Percentiles rank a stretch among this genome's conserved stretches.
Evolutionary conservation across 1,139 yeast species (phyloP).

Genomic region (Yamadazyma oceani): DNA sequence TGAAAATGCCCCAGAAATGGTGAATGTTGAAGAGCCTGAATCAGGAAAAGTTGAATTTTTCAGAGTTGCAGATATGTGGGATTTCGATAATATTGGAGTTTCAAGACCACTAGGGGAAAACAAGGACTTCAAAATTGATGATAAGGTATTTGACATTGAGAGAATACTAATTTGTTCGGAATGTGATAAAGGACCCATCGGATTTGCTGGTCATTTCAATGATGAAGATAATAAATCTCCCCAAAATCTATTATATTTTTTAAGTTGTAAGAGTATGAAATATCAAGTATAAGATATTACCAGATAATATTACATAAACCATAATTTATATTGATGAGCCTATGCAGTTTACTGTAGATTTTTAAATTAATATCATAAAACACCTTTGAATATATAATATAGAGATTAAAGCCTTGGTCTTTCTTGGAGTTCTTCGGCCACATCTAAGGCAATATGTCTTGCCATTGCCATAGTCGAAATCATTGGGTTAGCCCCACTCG

Average conservation of each 20-base stretch:
- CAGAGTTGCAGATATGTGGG: slow-evolving; percentile 62
- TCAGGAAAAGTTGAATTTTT: slow-evolving; percentile 26
- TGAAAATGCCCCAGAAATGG: slow-evolving; percentile 33
- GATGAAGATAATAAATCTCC: slow-evolving; percentile 28
- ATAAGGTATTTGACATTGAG: slow-evolving; percentile 34
- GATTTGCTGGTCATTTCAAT: slow-evolving; percentile 54
- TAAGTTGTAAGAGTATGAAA: slow-evolving; percentile 45
- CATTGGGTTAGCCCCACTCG: slow-evolving; percentile 63
- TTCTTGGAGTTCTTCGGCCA: slow-evolving; percentile 36
- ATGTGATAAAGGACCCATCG: slow-evolving; percentile 75
- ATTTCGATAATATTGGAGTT: slow-evolving; percentile 75
- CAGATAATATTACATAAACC: too few species aligned
- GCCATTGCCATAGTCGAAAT: slow-evolving; percentile 43
- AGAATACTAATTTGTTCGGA: slow-evolving; percentile 65
- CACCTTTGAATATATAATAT: neutral
- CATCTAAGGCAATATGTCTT: slow-evolving; percentile 35
- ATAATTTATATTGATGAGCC: neutral
- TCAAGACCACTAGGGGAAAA: slow-evolving; percentile 44
- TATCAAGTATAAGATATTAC: slow-evolving; percentile 18
- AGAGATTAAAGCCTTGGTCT: slow-evolving; percentile 26
- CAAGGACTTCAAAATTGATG: slow-evolving; percentile 15
- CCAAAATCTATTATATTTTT: slow-evolving; percentile 41
- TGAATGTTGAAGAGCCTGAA: slow-evolving; percentile 15
- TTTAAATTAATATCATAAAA: neutral
- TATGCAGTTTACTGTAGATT: too few species aligned